Conservation (phyloP, 208 protist genomes). For the Paratrypanosoma confusum region DNA sequence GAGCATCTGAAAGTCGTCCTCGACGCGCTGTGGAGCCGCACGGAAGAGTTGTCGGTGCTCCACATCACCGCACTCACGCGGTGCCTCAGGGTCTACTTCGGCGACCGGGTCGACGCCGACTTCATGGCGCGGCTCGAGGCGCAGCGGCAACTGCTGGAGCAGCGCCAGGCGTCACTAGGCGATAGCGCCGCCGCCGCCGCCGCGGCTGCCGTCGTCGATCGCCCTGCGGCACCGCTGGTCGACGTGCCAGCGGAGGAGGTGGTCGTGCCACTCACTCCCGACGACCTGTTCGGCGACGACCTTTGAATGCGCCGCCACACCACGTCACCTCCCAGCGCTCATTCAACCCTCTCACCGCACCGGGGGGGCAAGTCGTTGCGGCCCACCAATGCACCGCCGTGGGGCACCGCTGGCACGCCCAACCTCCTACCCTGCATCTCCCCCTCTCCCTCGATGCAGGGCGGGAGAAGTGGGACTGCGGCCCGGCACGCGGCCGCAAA, state of each 20-base stretch:
- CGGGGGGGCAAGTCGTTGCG: too few relatives aligned
- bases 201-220: constrained; percentile 1
- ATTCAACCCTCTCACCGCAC: too few relatives aligned
- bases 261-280: too few relatives aligned
- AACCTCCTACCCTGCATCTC: too few relatives aligned
- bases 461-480: too few relatives aligned
- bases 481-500: too few relatives aligned
- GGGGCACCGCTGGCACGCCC: too few relatives aligned
- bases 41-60: constrained; percentile 31
- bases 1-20: constrained; percentile 22
- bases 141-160: constrained; percentile 12
- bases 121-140: constrained; percentile 50
- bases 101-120: constrained; percentile 41
- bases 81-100: constrained; percentile 48
- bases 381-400: too few relatives aligned
- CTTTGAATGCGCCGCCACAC: too few relatives aligned
- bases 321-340: too few relatives aligned
- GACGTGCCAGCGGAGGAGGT: neutral
- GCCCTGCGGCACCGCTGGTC: neutral
- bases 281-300: too few relatives aligned
- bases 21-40: constrained; percentile 56
- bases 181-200: constrained; percentile 1
- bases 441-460: too few relatives aligned
- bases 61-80: constrained; percentile 52
- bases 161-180: neutral